Evolutionary conservation across 164 flowering plant species (phyloP).

Genomic region (Sedum album): DNA sequence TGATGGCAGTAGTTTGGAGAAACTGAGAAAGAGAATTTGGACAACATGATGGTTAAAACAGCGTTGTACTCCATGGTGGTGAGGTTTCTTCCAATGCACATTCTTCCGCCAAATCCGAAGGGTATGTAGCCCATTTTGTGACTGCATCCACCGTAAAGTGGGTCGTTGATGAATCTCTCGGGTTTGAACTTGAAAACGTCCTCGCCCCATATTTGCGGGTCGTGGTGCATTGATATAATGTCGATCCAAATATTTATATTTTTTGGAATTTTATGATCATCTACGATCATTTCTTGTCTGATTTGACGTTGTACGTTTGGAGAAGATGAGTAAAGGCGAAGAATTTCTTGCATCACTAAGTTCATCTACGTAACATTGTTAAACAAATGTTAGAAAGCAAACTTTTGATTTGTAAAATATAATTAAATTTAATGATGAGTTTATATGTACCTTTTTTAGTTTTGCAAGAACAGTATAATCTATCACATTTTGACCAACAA

Average conservation of each 20-base stretch:
- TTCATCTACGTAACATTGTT: slow-evolving; percentile 54
- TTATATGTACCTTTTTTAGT: slow-evolving; percentile 58
- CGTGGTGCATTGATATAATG: slow-evolving; percentile 72
- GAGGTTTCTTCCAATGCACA: slow-evolving; percentile 74
- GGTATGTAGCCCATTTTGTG: slow-evolving; percentile 87
- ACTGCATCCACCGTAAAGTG: slow-evolving; percentile 60
- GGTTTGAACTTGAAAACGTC: slow-evolving; percentile 73
- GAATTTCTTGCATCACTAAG: slow-evolving; percentile 76
- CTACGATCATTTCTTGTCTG: slow-evolving; percentile 52
- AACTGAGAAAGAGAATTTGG: slow-evolving; percentile 54
- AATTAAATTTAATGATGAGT: too few relatives aligned
- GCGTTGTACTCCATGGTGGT: slow-evolving; percentile 70
- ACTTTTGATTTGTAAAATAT: too few relatives aligned
- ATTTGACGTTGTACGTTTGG: slow-evolving; percentile 83
- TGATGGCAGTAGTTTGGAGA: slow-evolving; percentile 63
- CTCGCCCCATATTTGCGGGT: slow-evolving; percentile 60
- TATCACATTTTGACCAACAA: slow-evolving; percentile 40
- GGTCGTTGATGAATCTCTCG: slow-evolving; percentile 60
- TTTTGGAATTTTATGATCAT: slow-evolving; percentile 38
- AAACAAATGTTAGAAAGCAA: neutral
- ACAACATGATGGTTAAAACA: slow-evolving; percentile 43
- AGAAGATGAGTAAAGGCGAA: slow-evolving; percentile 67
- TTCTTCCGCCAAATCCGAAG: slow-evolving; percentile 88
- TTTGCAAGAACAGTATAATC: slow-evolving; percentile 42
- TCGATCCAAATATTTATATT: slow-evolving; percentile 96